Conservation (phyloP, 2,329 filamentous ascomycete genomes). For the Orbilia oligospora region DNA sequence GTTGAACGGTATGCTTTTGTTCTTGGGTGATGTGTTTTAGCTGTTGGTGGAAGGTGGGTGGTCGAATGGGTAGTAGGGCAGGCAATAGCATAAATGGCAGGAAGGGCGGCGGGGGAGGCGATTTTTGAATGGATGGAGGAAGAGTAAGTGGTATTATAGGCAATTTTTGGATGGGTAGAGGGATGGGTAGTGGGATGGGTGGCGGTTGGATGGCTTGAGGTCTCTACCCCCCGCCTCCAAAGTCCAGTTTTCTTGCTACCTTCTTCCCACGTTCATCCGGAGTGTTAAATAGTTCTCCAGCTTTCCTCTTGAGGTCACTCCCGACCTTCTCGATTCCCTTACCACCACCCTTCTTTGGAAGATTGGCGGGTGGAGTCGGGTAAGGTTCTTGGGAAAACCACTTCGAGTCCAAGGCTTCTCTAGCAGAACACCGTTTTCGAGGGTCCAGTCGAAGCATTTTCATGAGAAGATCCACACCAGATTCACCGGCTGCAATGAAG, state of each 20-base stretch:
- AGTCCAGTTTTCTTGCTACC: constrained; percentile 86
- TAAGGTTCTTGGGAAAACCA: constrained; percentile 90
- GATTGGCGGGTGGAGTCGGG: constrained; percentile 83
- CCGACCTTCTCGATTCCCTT: constrained; percentile 77
- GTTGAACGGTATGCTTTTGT: too few species aligned
- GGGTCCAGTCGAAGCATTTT: constrained; percentile 88
- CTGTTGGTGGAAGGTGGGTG: background rate
- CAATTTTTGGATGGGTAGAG: background rate
- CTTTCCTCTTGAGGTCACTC: constrained; percentile 83
- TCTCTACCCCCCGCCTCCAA: constrained; percentile 69
- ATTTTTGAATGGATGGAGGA: background rate
- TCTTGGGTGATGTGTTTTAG: background rate
- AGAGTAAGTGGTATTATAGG: background rate
- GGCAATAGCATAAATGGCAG: too few species aligned
- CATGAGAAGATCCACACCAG: constrained; percentile 90
- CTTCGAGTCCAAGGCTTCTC: constrained; percentile 81
- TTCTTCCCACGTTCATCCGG: constrained; percentile 74
- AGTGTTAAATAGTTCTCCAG: constrained; percentile 65
- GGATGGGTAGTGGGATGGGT: background rate
- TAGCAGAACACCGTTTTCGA: constrained; percentile 83
- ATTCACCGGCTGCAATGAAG: constrained; percentile 84
- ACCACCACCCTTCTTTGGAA: constrained; percentile 82
- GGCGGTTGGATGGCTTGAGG: background rate
- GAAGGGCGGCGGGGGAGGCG: background rate
- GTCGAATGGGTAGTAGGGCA: background rate